Evolutionary conservation across 2,329 filamentous ascomycete species (phyloP), one percentile per base, ranked within the genome.

Genomic region (Ophiostoma novo-ulmi): DNA sequence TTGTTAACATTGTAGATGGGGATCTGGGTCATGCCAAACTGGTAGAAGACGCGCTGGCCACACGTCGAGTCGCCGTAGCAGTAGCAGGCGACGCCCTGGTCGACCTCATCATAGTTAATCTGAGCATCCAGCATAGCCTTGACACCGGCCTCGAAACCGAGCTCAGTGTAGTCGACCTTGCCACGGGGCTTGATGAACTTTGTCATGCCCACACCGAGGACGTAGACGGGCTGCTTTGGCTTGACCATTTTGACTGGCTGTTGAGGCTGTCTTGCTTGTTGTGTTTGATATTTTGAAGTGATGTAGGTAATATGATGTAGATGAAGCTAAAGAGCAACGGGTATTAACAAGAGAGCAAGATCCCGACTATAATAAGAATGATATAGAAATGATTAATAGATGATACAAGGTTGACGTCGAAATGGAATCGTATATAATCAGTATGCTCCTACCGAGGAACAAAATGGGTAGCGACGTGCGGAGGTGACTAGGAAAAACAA

Each of bases 1-100:
- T 98, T 98, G 87, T 97, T 98, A 78, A 97, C 93, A 78, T 98
- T 98, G 85, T 96, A 94, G 79, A 98, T 93, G 77, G 94, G 94
- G 76, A 98, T 97, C 77, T 91, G 86, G 63, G 94, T 97, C 90
- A 98, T 94, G 83, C 94, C 95, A 80, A 98, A 97, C 82, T 98
- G 94, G 82, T 98, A 98, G 82, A 98, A 97, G 77, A 98, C 94
- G 74, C 94, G 90, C 84, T 98, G 94, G 67, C 94, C 94, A 81
- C 91, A 95, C 70, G 94, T 97, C 74, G 89, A 93, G 83, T 98
- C 94, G 78, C 94, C 94, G 80, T 97, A 97, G 85, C 93, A 97
- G 84, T 97, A 98, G 85, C 94, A 97, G n/a, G 94, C 95, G 13
- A 98, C 86, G 73, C 93, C 94, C 79, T 96, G 91, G 74, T 97